Evolutionary conservation across 208 protist species (phyloP).

Genomic region (Crithidia fasciculata): DNA sequence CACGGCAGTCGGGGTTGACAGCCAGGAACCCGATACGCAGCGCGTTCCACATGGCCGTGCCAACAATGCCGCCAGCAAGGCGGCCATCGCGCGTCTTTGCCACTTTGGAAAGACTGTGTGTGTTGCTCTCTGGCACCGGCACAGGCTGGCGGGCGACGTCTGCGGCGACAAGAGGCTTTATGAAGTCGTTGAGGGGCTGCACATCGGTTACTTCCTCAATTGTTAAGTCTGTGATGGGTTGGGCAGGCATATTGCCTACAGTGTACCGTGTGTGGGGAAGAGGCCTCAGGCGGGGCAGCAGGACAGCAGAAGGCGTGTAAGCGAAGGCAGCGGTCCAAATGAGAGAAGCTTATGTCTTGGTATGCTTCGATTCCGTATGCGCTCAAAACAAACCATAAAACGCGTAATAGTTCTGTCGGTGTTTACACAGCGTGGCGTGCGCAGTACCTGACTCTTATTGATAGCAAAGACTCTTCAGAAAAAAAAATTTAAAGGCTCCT

Average conservation of each 20-base stretch:
- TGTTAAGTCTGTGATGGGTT: not conserved
- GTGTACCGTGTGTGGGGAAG: not conserved
- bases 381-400: no score
- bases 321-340: no score
- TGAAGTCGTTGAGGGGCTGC: not conserved
- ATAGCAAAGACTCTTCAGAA: no score
- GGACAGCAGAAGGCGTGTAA: not conserved
- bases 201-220: not conserved
- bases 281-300: not conserved
- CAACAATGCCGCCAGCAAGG: conserved; percentile 12
- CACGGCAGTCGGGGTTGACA: conserved; percentile 17
- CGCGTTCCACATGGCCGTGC: conserved; percentile 13
- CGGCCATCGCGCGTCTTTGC: conserved; percentile 24
- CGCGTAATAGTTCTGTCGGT: no score
- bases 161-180: not conserved
- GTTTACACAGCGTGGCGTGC: no score
- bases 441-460: no score
- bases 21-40: conserved; percentile 22
- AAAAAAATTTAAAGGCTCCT: no score
- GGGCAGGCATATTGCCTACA: not conserved
- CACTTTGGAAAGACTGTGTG: not conserved
- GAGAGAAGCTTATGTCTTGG: no score
- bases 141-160: conserved; percentile 4
- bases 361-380: no score
- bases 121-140: conserved; percentile 12